Evolutionary conservation across 306 rosid genomes (phyloP), one percentile per base, ranked within the genome.

Genomic region (Notholithocarpus densiflorus): DNA sequence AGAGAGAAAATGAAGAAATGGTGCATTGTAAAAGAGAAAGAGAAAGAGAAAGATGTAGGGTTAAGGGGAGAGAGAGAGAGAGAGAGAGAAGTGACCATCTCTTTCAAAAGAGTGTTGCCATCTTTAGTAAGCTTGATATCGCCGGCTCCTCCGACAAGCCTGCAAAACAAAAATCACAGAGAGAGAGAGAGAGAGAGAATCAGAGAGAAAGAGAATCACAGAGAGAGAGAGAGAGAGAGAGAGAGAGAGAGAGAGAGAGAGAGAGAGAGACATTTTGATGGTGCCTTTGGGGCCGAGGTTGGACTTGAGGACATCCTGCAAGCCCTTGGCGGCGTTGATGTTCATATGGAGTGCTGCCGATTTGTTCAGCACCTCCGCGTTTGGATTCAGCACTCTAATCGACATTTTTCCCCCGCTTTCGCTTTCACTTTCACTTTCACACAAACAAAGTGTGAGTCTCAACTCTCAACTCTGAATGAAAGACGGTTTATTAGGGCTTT

Each of bases 221-320:
- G 32, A 43, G 51, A 43, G 48, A 40, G 8, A 9, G 11, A 40
- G 3, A 7, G 51, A 6, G 12, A 7, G 53, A 10, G 53, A 9
- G 51, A 7, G 53, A 53, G 4, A 43, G 34, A n/a, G 11, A 5
- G 2, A 54, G 68, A 9, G 19, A n/a, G 20, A 11, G 17, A 48
- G 15, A 48, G 4, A 12, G 2, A 1, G 2, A 15, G 75, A 92
- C 98, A 95, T 95, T 79, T 93, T 95, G 92, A 95, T 93, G 64
- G 98, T 95, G 72, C 99, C 99, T 59, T 95, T 95, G 64, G 99
- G 99, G 11, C 99, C 99, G 59, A 95, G 98, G 72, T 95, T 95
- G 75, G 90, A 81, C 76, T 93, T 91, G 85, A 93, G 99, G 13
- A 95, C 99, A 75, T 95, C 99, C 56, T 91, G 97, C 68, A 95